Evolutionary conservation across 2,329 filamentous ascomycete species (phyloP).

Genomic region (Colletotrichum theobromicola): DNA sequence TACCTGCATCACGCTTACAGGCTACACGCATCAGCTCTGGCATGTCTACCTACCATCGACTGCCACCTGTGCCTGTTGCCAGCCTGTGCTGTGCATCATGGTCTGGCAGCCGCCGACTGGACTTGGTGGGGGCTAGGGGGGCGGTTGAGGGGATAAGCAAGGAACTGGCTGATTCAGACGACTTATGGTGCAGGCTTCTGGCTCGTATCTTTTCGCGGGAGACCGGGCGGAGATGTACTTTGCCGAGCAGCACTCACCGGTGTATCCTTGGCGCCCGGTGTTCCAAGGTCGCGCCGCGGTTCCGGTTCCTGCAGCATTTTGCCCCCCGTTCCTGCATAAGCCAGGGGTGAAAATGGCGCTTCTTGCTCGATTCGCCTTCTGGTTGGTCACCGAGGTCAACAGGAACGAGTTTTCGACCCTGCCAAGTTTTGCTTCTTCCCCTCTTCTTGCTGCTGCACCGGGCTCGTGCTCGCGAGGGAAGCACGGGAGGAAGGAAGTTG

Average conservation of each 20-base stretch:
- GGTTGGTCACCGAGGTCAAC: neutral
- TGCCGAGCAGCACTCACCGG: neutral
- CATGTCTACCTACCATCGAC: constrained; percentile 2
- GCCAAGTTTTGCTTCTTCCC: neutral
- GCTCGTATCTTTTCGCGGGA: neutral
- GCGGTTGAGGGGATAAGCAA: constrained; percentile 11
- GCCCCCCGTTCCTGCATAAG: constrained; percentile 20
- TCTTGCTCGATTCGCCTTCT: neutral
- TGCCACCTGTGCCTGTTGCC: constrained; percentile 12
- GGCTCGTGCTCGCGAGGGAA: neutral
- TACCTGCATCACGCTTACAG: neutral
- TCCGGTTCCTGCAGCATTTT: constrained; percentile 22
- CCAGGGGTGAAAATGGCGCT: constrained; percentile 23
- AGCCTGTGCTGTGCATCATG: constrained; percentile 6
- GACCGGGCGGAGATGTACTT: neutral
- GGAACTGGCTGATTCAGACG: neutral
- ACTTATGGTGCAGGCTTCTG: neutral
- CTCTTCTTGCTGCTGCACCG: constrained; percentile 2
- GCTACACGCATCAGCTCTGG: neutral
- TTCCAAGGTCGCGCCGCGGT: constrained; percentile 13
- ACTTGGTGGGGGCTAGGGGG: neutral
- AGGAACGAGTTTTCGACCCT: neutral
- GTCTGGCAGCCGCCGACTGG: constrained; percentile 14
- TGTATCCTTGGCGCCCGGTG: constrained; percentile 14
- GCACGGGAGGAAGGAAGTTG: neutral